Conservation (phyloP, 169 alveolate species). For the Eimeria praecox region DNA sequence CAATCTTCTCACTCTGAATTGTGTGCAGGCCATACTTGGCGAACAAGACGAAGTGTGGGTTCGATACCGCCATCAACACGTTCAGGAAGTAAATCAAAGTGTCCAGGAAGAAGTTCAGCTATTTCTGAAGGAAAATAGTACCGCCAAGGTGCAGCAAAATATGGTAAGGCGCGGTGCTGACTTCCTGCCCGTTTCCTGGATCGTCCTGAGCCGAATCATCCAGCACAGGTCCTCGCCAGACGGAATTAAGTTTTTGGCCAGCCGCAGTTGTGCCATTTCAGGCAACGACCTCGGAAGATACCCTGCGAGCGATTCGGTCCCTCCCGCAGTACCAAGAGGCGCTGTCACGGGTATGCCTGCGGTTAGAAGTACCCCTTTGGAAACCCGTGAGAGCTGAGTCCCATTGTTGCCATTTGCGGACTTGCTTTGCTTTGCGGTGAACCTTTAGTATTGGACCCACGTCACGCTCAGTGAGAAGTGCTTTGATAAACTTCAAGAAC, state of each 20-base stretch:
- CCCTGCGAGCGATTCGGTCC: conserved; percentile 76
- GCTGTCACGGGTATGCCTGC: conserved; percentile 75
- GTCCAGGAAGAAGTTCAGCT: conserved; percentile 77
- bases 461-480: conserved; percentile 79
- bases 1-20: neutral
- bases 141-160: conserved; percentile 73
- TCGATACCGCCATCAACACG: conserved; percentile 81
- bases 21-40: conserved; percentile 77
- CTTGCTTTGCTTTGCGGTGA: neutral
- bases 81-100: conserved; percentile 70
- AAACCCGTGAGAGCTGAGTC: neutral
- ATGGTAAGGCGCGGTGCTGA: conserved; percentile 45
- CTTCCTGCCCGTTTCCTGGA: neutral
- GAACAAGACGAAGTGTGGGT: conserved; percentile 83
- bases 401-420: neutral
- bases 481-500: conserved; percentile 76
- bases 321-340: conserved; percentile 83
- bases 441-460: conserved; percentile 79
- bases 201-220: neutral
- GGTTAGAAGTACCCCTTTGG: neutral
- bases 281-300: conserved; percentile 77
- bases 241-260: neutral
- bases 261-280: neutral
- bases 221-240: neutral
- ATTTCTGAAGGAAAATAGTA: conserved; percentile 77